phyloP scores from a whole-genome alignment of 306 rosid species.

The Luffa acutangula region DNA sequence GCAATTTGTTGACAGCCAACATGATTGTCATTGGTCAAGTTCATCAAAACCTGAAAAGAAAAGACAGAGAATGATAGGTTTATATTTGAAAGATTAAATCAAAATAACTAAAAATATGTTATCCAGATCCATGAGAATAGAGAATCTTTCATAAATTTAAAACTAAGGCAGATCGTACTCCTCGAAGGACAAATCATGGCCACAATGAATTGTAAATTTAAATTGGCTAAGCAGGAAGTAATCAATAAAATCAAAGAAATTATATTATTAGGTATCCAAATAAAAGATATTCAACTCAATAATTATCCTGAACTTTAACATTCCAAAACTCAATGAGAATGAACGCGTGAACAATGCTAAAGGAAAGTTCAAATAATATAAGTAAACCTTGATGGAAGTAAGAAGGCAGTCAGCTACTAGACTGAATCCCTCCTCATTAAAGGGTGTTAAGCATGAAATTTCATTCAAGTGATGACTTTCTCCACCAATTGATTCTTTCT shows the following conservation, averaged over 20 bases:
- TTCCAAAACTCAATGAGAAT: neutral
- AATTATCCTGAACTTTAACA: neutral
- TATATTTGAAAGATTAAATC: neutral
- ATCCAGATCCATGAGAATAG: neutral
- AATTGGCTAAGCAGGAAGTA: neutral
- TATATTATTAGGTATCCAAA: neutral
- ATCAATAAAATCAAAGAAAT: neutral
- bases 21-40: conserved; percentile 90
- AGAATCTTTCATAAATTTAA: neutral
- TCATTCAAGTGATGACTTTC: conserved; percentile 29
- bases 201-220: neutral
- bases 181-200: neutral
- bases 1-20: conserved; percentile 91
- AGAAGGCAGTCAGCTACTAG: conserved; percentile 82
- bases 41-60: conserved; percentile 82
- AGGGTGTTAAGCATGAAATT: conserved; percentile 26
- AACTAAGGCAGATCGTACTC: neutral
- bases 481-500: conserved; percentile 39
- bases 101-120: neutral
- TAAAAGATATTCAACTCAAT: neutral
- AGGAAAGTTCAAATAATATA: neutral
- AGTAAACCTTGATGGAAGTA: conserved; percentile 60
- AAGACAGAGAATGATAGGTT: neutral
- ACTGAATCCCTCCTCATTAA: conserved; percentile 36
- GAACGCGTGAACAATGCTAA: neutral